Evolutionary conservation across 306 rosid genomes (phyloP).

Genomic region (Clitoria ternatea): DNA sequence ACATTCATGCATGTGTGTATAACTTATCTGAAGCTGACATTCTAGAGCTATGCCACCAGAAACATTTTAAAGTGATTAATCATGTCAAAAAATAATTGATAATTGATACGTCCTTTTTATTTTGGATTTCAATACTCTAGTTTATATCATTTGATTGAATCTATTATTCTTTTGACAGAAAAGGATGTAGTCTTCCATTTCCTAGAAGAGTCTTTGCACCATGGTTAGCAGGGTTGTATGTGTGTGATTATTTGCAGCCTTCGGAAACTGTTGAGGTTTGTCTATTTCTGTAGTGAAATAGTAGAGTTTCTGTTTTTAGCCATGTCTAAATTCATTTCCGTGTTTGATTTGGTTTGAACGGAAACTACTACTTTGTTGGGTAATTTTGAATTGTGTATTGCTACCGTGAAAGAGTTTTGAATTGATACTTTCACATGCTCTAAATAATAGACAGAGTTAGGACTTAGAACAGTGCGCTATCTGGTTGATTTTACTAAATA

Average conservation of each 20-base stretch:
- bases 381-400: neutral
- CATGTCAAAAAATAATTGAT: neutral
- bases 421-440: neutral
- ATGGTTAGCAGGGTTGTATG: constrained; percentile 67
- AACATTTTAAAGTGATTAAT: constrained; percentile 13
- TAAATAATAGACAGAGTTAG: neutral
- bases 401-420: neutral
- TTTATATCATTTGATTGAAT: constrained; percentile 6
- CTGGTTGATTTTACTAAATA: too few species aligned
- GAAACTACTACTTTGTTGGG: neutral
- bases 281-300: neutral
- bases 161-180: constrained; percentile 43
- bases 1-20: neutral
- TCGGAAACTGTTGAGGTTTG: constrained; percentile 82
- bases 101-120: constrained; percentile 11
- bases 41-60: neutral
- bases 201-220: constrained; percentile 90
- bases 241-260: constrained; percentile 87
- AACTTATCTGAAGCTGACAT: neutral
- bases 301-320: neutral
- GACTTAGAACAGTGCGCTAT: neutral
- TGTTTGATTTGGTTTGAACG: constrained; percentile 17
- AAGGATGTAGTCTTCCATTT: constrained; percentile 62
- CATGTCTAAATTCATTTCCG: neutral
- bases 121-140: constrained; percentile 7